Conservation (phyloP, 805 yeast genomes). For the Zygosaccharomyces kombuchaensis region DNA sequence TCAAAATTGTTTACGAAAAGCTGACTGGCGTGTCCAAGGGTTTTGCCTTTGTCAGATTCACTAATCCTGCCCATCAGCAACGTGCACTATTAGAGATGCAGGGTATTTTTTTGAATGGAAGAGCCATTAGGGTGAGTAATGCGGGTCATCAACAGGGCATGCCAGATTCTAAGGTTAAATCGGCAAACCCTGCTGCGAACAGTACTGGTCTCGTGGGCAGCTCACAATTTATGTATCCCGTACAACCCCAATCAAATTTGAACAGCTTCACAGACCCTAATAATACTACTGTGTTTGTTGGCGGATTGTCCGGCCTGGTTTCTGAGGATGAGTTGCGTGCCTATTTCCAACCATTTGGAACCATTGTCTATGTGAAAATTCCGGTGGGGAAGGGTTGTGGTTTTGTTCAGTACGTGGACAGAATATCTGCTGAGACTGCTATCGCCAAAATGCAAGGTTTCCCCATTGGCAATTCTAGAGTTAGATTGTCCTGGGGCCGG, state of each 20-base stretch:
- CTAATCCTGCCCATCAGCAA: slow-evolving; percentile 60
- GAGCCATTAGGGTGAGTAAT: slow-evolving; percentile 73
- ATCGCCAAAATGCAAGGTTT: slow-evolving; percentile 86
- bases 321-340: slow-evolving; percentile 58
- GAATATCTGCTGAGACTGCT: slow-evolving; percentile 82
- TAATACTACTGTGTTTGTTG: slow-evolving; percentile 71
- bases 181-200: slow-evolving; percentile 2
- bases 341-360: slow-evolving; percentile 65
- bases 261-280: slow-evolving; percentile 72
- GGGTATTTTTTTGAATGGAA: slow-evolving; percentile 63
- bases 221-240: slow-evolving; percentile 27
- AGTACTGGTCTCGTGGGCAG: slow-evolving; percentile 4
- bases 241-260: slow-evolving; percentile 50
- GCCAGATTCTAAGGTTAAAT: slow-evolving; percentile 9
- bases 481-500: slow-evolving; percentile 87
- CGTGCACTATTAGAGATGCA: slow-evolving; percentile 78
- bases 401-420: slow-evolving; percentile 73
- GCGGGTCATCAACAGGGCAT: slow-evolving; percentile 37
- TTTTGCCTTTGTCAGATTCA: slow-evolving; percentile 84
- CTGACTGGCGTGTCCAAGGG: slow-evolving; percentile 70
- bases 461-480: slow-evolving; percentile 77
- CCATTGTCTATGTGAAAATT: slow-evolving; percentile 69
- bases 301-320: slow-evolving; percentile 56
- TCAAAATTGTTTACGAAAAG: slow-evolving; percentile 74
- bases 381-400: slow-evolving; percentile 79